phyloP scores from a whole-genome alignment of 768 basidiomycete genomes.

The Grammothele lineata region DNA sequence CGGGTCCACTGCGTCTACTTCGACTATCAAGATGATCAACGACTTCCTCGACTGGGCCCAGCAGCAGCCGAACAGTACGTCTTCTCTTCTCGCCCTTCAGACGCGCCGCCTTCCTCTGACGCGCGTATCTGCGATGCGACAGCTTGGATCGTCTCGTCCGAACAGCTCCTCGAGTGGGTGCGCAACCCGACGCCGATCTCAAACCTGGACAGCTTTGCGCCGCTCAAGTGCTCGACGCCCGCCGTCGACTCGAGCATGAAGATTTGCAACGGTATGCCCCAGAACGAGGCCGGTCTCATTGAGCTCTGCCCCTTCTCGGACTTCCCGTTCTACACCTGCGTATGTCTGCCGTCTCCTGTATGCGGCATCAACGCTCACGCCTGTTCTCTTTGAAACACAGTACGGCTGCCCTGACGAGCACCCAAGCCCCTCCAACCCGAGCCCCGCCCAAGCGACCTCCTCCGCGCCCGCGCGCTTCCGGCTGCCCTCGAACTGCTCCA shows the following conservation, averaged over 20 bases:
- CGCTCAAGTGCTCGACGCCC: slow-evolving; percentile 64
- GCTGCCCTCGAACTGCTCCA: slow-evolving; percentile 66
- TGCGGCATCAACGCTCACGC: background rate
- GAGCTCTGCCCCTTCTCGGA: slow-evolving; percentile 61
- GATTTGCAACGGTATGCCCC: slow-evolving; percentile 76
- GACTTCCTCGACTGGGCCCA: slow-evolving; percentile 81
- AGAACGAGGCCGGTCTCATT: slow-evolving; percentile 60
- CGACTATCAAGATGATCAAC: slow-evolving; percentile 73
- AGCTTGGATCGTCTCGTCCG: slow-evolving; percentile 74
- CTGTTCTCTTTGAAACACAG: slow-evolving; percentile 32
- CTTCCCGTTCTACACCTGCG: slow-evolving; percentile 79
- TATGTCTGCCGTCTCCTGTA: slow-evolving; percentile 36
- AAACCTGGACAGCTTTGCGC: slow-evolving; percentile 47
- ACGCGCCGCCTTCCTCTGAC: background rate
- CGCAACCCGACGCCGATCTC: slow-evolving; percentile 61
- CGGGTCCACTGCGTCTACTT: slow-evolving; percentile 44
- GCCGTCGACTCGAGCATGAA: slow-evolving; percentile 46
- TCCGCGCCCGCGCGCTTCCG: slow-evolving; percentile 37
- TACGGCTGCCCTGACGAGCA: slow-evolving; percentile 64
- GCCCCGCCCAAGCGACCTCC: slow-evolving; percentile 54
- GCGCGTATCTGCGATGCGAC: too few relatives aligned
- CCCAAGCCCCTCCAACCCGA: slow-evolving; percentile 57
- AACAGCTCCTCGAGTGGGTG: slow-evolving; percentile 73
- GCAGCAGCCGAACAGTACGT: slow-evolving; percentile 54
- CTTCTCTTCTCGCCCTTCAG: background rate